Base-by-base conservation (phyloP, 108 stramenopile genomes). In the Chaetoceros tenuissimus region DNA sequence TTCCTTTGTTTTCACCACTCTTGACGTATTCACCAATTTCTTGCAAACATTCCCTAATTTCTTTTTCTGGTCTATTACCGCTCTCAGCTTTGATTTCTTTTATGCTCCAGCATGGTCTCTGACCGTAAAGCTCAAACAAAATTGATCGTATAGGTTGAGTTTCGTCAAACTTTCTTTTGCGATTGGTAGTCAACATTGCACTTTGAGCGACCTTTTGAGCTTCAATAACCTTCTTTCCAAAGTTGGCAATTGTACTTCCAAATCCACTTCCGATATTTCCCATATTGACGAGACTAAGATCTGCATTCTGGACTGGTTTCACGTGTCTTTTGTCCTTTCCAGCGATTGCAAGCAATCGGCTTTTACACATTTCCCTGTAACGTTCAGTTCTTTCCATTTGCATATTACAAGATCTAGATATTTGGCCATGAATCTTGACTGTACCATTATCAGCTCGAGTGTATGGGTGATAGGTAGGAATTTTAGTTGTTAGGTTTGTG, bases 1-100 rank as follows among this genome's bases (percentile, higher is more conserved):
- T 78, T 53, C 77, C 84, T 72, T 87, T 92, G 57, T 84, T 69
- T 68, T 88, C 90, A 8, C 90, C 90, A 21, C 64, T 75, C 31
- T 82, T 71, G 66, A 86, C 84, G 70, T 82, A 92, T 13, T 82
- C 79, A 3, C 74, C 84, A 61, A 92, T 84, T 28, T 92, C 86
- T 48, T 67, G 49, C 48, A 91, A 40, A 1, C 81, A 70, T 25
- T 83, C 81, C 46, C 86, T 69, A 46, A 85, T 75, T 59, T 91
- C 89, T 2, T 75, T 69, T 52, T 91, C 89, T 1, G 78, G 66
- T 22, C 80, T 58, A 25, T 79, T 75, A 25, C 78, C 71, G 24
- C 62, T 60, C 0, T 74, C 79, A 5, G 62, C 58, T 53, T 67
- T 71, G 0, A 89, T 61, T 57, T 92, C 86, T 55, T 88, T 87